Percentiles rank a stretch among this genome's conserved stretches.
Conservation (phyloP, 164 flowering plant species). For the Chimonanthus praecox region DNA sequence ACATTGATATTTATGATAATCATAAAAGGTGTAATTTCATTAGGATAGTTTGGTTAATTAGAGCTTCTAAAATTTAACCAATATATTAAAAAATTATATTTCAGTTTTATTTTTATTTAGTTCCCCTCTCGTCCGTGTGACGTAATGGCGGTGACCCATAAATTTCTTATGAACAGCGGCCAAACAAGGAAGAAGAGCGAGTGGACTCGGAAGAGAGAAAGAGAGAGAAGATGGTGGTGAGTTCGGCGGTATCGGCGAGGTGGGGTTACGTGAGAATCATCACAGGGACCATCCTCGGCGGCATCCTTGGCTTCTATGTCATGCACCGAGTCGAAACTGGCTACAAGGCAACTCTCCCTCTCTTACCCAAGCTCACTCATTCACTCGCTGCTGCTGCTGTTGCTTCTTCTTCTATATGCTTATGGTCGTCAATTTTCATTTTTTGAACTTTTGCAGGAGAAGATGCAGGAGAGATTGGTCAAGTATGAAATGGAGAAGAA, state of each 20-base stretch:
- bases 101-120: no score
- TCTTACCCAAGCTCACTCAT: not conserved
- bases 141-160: no score
- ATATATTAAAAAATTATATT: no score
- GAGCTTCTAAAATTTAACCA: no score
- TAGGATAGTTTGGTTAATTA: no score
- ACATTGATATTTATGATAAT: no score
- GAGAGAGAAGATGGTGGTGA: slow-evolving; percentile 13
- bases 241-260: slow-evolving; percentile 27
- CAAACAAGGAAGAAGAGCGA: not conserved
- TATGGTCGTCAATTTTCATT: not conserved
- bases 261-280: slow-evolving; percentile 77
- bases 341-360: slow-evolving; percentile 51
- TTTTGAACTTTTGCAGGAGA: slow-evolving; percentile 12
- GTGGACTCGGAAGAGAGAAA: not conserved
- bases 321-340: slow-evolving; percentile 68
- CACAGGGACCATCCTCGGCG: slow-evolving; percentile 68
- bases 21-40: no score
- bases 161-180: no score
- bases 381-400: not conserved
- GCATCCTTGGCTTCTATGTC: slow-evolving; percentile 78
- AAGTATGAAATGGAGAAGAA: slow-evolving; percentile 15
- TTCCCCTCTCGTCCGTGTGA: no score
- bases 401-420: not conserved
- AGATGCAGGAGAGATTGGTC: slow-evolving; percentile 20